Base-by-base conservation (phyloP, 495 filamentous ascomycete species). In the Penicillium dipodomyicola region DNA sequence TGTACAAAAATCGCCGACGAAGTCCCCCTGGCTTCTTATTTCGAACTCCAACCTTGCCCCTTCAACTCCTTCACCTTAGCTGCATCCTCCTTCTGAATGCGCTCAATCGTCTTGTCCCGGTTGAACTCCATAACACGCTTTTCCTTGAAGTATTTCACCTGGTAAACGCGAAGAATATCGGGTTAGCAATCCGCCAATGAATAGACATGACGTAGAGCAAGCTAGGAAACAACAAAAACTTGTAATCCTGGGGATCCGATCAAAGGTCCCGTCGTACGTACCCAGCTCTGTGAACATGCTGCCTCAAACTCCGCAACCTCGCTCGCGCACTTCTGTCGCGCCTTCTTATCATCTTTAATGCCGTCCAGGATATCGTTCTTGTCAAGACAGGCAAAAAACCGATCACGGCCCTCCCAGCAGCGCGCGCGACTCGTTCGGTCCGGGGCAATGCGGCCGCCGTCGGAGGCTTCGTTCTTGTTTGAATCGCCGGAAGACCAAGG, bases 111-210 rank as follows among this genome's bases (percentile, higher is more conserved):
- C 72, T 86, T 78, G 60, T 89, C 87, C 68, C 90, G 89, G 56
- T 96, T 88, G 65, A 86, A 81, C 54, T 97, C 92, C 78, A 94
- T 92, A 39, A 97, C 91, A 57, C 94, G 80, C 72, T 90, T 85
- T 69, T 96, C 89, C 74, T 97, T 96, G 80, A 98, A 98, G 73
- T 98, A 96, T 73, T 89, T 89, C 55, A 97, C 91, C 93, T 97
- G 64, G 27, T 12, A 49, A 23, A 39, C 35, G 7, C 5, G 19
- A 20, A 45, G 20, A 48, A 27, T 11, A n/a, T 27, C 10, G 1
- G 25, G 50, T 71, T 44, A 71, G 68, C 46, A 48, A 17, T 5
- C 39, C 17, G 17, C 40, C 37, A 25, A 27, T 49, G 29, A 29
- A 42, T 9, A 39, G 15, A 39, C 8, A 17, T 39, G 17, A 39